These are phyloP conservation scores for Yamadazyma diospyri DNA, from an alignment of 1,139 yeast genomes.

Conservation along the genomic window DNA sequence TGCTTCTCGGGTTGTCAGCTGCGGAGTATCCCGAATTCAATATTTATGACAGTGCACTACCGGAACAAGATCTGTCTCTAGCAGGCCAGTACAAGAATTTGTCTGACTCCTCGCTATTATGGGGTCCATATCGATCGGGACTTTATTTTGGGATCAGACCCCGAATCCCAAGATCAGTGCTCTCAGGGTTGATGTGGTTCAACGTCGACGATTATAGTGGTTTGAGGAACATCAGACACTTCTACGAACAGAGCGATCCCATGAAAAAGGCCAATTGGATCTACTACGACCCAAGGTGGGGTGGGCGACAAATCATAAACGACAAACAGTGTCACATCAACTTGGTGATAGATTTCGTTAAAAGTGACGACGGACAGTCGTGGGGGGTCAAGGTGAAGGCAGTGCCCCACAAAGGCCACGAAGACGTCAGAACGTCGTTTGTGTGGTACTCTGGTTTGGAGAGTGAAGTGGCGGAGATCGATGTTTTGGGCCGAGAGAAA, in stretches of 20 bases:
- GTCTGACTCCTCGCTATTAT: constrained; percentile 41
- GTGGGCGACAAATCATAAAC: constrained; percentile 75
- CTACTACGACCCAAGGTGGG: constrained; percentile 78
- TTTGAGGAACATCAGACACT: constrained; percentile 65
- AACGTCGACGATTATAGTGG: constrained; percentile 60
- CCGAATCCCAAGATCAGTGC: constrained; percentile 67
- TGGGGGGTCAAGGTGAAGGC: constrained; percentile 79
- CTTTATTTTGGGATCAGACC: constrained; percentile 86
- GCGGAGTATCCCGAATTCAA: constrained; percentile 6
- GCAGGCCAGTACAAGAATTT: constrained; percentile 22
- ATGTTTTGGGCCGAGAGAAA: constrained; percentile 16
- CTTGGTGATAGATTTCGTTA: constrained; percentile 71
- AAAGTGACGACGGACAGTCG: constrained; percentile 63
- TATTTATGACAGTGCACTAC: constrained; percentile 3
- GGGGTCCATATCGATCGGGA: constrained; percentile 95
- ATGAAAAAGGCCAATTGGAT: constrained; percentile 83
- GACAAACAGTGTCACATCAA: constrained; percentile 65
- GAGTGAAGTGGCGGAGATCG: constrained; percentile 33
- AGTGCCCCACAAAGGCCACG: constrained; percentile 49
- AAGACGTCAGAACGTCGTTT: constrained; percentile 54
- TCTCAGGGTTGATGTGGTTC: constrained; percentile 90
- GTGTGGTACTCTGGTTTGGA: constrained; percentile 78
- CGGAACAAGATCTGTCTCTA: constrained; percentile 12
- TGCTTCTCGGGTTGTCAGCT: neutral
- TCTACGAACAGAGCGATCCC: constrained; percentile 72